Base-by-base conservation (phyloP, 192 early-diverging fungal genomes). In the Coemansia interrupta region DNA sequence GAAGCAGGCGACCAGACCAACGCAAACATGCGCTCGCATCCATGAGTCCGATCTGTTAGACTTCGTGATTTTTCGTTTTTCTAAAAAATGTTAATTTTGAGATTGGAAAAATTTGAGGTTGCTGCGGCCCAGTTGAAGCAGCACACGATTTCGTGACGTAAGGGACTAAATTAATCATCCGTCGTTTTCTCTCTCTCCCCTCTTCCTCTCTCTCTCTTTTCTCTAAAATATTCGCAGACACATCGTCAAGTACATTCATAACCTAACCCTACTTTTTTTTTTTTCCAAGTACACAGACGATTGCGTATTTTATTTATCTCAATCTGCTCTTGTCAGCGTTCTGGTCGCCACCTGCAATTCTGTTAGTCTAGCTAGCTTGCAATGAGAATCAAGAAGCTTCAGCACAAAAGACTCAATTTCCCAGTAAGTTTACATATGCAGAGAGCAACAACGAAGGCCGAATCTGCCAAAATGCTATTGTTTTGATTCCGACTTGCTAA, bases 381-480 rank as follows among this genome's bases (percentile, higher is more conserved):
- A 64, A 79, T 79, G 76, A 67, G 59, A 60, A 80, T 80, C 41
- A 80, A 80, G 64, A 80, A 80, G 54, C 60, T 70, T 2, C 67
- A 69, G 17, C 77, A 80, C 64, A 73, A 73, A 64, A 54, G 77
- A 36, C 71, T 73, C 53, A 73, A 70, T 56, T 73, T 67, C 40
- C 77, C 77, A 57, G 77, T 79, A 79, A 66, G 76, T 68, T 70
- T 68, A 52, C 11, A 36, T 36, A 36, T 11, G 9, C 1, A 36
- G 3, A 36, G 6, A 36, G 1, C 9, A 36, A 36, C n/a, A 36
- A 28, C 4, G 14, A 26, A 26, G 4, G 6, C 22, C 19, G 20
- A 20, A 20, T 14, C 18, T 49, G 39, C 23, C 1, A 48, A 10
- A 20, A 14, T n/a, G 47, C 18, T 28, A 15, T 28, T 28, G 28